Conservation (phyloP, 257 asterid genomes). For the Plantago ovata region DNA sequence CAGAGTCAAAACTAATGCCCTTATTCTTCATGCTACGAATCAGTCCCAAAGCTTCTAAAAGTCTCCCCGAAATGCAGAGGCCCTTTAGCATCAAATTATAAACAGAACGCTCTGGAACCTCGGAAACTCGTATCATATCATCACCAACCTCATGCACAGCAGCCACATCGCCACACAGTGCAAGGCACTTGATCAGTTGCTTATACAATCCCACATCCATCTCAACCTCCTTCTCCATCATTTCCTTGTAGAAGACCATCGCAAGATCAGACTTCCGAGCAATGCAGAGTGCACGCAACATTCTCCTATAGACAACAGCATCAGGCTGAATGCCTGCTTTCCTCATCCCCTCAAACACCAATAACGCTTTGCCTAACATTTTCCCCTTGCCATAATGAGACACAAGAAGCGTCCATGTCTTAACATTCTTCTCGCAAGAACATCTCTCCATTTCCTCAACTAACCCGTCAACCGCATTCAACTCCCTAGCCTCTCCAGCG, state of each 20-base stretch:
- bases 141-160: slow-evolving; percentile 44
- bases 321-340: slow-evolving; percentile 58
- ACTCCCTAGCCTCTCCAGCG: slow-evolving; percentile 58
- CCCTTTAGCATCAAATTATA: slow-evolving; percentile 56
- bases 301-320: slow-evolving; percentile 37
- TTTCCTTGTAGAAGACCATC: slow-evolving; percentile 73
- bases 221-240: slow-evolving; percentile 42
- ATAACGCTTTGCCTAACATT: slow-evolving; percentile 51
- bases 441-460: slow-evolving; percentile 55
- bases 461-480: slow-evolving; percentile 51
- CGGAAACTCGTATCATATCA: slow-evolving; percentile 45
- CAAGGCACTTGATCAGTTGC: slow-evolving; percentile 56
- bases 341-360: slow-evolving; percentile 68
- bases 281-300: slow-evolving; percentile 56
- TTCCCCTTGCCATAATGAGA: slow-evolving; percentile 56
- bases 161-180: slow-evolving; percentile 45
- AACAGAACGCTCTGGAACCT: slow-evolving; percentile 38
- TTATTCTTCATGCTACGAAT: slow-evolving; percentile 60
- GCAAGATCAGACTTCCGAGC: slow-evolving; percentile 59
- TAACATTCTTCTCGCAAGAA: slow-evolving; percentile 44
- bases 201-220: slow-evolving; percentile 40
- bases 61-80: slow-evolving; percentile 65
- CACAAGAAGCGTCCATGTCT: slow-evolving; percentile 74
- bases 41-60: slow-evolving; percentile 69
- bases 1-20: slow-evolving; percentile 39